These are phyloP conservation scores for Lunularia cruciata DNA, from an alignment of 225 moss, liverwort and hornwort species.

Conservation along the genomic window DNA sequence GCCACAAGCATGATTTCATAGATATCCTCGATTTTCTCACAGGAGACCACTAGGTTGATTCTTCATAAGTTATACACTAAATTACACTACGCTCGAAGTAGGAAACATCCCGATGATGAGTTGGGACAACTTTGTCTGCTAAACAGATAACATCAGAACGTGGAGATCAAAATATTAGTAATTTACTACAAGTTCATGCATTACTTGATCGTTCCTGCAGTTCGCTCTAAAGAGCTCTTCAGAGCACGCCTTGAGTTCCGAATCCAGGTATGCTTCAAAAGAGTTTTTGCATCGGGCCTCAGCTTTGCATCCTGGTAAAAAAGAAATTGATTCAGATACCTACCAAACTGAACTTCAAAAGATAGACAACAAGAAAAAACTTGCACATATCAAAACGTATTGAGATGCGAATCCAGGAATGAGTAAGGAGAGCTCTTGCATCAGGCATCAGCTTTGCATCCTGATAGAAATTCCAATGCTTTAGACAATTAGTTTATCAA, in stretches of 20 bases:
- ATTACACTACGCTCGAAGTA: no score
- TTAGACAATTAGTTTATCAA: background rate
- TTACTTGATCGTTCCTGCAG: slow-evolving; percentile 58
- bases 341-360: background rate
- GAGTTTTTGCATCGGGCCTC: slow-evolving; percentile 90
- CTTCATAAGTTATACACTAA: no score
- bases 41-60: no score
- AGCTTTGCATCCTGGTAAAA: slow-evolving; percentile 83
- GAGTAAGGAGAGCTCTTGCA: slow-evolving; percentile 78
- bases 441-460: slow-evolving; percentile 91
- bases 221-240: slow-evolving; percentile 52
- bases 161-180: no score
- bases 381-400: slow-evolving; percentile 39
- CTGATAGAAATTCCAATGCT: slow-evolving; percentile 32
- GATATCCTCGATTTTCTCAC: no score
- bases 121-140: no score
- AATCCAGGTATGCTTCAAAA: slow-evolving; percentile 95
- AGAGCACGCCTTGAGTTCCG: slow-evolving; percentile 77
- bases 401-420: slow-evolving; percentile 82
- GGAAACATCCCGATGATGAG: no score
- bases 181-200: no score
- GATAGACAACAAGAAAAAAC: background rate
- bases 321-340: slow-evolving; percentile 16
- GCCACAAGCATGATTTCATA: no score
- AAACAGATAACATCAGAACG: no score